phyloP scores from a whole-genome alignment of 2,329 filamentous ascomycete genomes.

The Alternaria sp. region DNA sequence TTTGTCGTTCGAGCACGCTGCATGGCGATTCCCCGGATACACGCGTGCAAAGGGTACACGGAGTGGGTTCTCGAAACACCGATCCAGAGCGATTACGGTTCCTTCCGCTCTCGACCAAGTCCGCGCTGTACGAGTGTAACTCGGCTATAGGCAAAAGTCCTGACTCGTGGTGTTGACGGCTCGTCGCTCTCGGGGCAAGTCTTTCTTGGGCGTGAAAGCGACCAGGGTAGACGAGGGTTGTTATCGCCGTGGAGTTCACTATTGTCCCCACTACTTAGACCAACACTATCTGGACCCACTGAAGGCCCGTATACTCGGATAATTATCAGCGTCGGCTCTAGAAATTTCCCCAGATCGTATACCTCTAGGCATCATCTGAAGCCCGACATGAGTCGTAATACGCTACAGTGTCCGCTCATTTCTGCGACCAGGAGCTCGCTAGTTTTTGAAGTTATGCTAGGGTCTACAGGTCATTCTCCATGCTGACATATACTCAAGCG shows the following conservation, averaged over 20 bases:
- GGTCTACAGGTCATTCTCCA: not conserved
- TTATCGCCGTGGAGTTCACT: not conserved
- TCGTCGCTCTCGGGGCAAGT: not conserved
- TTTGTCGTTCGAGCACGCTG: conserved; percentile 3
- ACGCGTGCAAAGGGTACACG: not conserved
- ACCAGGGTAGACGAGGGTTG: not conserved
- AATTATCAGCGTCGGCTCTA: not conserved
- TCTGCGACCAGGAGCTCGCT: not conserved
- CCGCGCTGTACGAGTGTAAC: not conserved
- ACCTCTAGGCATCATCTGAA: not conserved
- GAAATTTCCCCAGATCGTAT: not conserved
- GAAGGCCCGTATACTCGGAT: not conserved
- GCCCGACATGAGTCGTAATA: not conserved
- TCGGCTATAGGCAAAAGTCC: not conserved
- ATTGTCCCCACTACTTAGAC: not conserved
- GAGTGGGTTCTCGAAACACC: not conserved
- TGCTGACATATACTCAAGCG: not conserved
- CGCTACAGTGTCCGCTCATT: not conserved
- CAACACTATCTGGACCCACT: not conserved
- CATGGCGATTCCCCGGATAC: not conserved
- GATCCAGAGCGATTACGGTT: not conserved
- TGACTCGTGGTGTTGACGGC: not conserved
- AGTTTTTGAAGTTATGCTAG: not conserved
- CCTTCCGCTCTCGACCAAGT: not conserved
- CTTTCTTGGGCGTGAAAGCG: not conserved